These are phyloP conservation scores for Rhododendron mucronatum DNA, from an alignment of 148 eudicot species.

Conservation along the genomic window DNA sequence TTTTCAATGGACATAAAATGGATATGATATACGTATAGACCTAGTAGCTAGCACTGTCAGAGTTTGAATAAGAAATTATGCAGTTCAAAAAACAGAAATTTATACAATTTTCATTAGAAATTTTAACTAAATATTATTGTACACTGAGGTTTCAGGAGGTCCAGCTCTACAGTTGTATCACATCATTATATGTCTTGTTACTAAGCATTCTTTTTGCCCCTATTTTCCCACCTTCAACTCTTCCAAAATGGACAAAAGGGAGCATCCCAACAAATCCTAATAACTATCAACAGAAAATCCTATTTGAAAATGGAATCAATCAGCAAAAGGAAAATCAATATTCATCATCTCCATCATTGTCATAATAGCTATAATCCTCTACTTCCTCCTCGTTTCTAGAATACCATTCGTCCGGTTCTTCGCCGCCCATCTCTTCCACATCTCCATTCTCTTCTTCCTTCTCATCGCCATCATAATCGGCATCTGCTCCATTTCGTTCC, in stretches of 20 bases:
- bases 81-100: not conserved
- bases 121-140: not conserved
- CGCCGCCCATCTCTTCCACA: not conserved
- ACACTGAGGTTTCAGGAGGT: not conserved
- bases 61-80: not conserved
- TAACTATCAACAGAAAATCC: not conserved
- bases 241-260: not conserved
- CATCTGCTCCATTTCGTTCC: not conserved
- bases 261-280: not conserved
- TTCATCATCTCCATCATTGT: constrained; percentile 3
- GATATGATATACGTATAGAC: not conserved
- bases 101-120: not conserved
- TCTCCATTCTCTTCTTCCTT: not conserved
- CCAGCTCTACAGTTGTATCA: not conserved
- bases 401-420: not conserved
- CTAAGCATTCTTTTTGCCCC: not conserved
- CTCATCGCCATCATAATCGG: not conserved
- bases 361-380: not conserved
- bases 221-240: not conserved
- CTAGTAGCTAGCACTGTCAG: not conserved
- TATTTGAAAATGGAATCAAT: not conserved
- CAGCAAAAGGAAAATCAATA: not conserved
- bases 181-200: not conserved
- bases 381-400: not conserved
- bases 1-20: too few relatives aligned